These are phyloP conservation scores for Aspergillus awamori DNA, from an alignment of 2,329 filamentous ascomycete species.

Conservation along the genomic window DNA sequence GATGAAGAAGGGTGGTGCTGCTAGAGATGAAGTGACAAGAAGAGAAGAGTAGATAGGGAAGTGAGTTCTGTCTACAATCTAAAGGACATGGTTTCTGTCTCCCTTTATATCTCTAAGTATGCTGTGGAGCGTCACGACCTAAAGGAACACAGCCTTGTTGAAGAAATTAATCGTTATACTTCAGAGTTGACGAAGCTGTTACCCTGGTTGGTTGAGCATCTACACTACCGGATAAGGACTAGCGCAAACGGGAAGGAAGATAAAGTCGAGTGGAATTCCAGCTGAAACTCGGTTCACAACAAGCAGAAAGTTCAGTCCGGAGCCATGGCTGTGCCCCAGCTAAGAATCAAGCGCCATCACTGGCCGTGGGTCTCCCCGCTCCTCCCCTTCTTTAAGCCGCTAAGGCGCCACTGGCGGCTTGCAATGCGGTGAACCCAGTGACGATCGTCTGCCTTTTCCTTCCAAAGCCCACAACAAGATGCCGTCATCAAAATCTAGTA, in stretches of 20 bases:
- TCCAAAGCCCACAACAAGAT: background rate
- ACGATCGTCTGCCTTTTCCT: no score
- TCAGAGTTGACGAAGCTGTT: no score
- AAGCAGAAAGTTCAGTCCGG: no score
- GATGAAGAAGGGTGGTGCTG: background rate
- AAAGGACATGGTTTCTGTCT: background rate
- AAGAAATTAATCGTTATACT: background rate
- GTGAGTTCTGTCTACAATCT: no score
- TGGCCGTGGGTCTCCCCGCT: background rate
- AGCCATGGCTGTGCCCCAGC: no score
- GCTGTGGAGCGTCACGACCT: background rate
- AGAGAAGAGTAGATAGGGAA: background rate
- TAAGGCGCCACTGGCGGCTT: no score
- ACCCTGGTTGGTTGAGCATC: constrained; percentile 17
- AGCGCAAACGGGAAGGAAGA: background rate
- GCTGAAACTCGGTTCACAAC: no score
- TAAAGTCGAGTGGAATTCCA: background rate
- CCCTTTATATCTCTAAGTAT: constrained; percentile 5
- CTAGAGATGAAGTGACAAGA: background rate
- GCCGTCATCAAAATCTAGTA: background rate
- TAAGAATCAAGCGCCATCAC: background rate
- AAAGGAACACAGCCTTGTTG: background rate
- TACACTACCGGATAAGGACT: constrained; percentile 6
- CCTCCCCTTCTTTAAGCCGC: no score
- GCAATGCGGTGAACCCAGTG: no score